phyloP scores from a whole-genome alignment of 1,284 basidiomycete genomes.

The Leccinum brunneo-olivaceum region DNA sequence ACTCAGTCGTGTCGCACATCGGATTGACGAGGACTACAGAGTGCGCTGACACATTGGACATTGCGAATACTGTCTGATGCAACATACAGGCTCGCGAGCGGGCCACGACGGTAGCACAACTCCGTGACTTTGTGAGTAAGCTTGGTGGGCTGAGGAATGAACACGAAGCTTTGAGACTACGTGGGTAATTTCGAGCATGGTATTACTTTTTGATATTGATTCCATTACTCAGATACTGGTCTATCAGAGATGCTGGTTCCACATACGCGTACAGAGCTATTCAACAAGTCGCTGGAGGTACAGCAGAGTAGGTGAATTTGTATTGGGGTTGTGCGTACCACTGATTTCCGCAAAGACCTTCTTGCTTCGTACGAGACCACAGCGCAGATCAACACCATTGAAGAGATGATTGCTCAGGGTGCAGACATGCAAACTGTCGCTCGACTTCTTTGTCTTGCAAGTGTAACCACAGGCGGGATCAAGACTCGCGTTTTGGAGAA shows the following conservation, averaged over 20 bases:
- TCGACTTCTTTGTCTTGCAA: constrained; percentile 81
- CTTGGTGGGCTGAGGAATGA: constrained; percentile 88
- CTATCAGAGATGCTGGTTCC: constrained; percentile 88
- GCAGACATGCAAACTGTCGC: constrained; percentile 73
- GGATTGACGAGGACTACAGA: constrained; percentile 90
- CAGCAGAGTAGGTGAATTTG: constrained; percentile 74
- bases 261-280: constrained; percentile 80
- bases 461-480: constrained; percentile 78
- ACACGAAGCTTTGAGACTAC: constrained; percentile 82
- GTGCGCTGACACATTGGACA: constrained; percentile 31
- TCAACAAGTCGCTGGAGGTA: constrained; percentile 89
- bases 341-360: constrained; percentile 53
- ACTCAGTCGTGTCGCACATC: constrained; percentile 76
- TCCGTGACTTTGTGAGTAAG: constrained; percentile 93
- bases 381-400: constrained; percentile 73
- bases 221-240: constrained; percentile 67
- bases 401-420: constrained; percentile 82
- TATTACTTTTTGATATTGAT: constrained; percentile 5
- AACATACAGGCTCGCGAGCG: constrained; percentile 55
- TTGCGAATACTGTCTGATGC: constrained; percentile 19
- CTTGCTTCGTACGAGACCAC: constrained; percentile 83
- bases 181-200: constrained; percentile 42
- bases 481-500: constrained; percentile 84
- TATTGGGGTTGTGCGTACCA: constrained; percentile 1
- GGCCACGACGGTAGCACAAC: constrained; percentile 87